These are phyloP conservation scores for Carpinus viminea DNA, from an alignment of 306 rosid species.

Conservation along the genomic window DNA sequence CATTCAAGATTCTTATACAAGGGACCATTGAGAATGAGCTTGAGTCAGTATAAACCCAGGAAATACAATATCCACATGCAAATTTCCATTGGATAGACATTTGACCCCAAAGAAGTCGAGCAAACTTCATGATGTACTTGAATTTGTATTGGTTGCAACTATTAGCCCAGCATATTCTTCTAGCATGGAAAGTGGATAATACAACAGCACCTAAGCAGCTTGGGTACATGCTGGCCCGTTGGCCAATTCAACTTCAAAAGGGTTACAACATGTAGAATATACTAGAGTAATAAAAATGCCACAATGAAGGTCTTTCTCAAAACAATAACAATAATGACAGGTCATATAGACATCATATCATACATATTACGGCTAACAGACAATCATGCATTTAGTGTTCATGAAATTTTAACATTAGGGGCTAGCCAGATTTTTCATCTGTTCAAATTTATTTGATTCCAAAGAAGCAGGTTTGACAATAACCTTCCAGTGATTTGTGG, in stretches of 20 bases:
- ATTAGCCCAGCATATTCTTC: not conserved
- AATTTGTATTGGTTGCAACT: not conserved
- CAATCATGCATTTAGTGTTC: not conserved
- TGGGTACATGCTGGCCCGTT: not conserved
- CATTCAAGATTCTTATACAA: not conserved
- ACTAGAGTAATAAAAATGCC: not conserved
- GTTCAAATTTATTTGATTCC: not conserved
- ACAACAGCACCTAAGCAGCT: not conserved
- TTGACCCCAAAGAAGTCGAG: not conserved
- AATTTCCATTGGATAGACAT: not conserved
- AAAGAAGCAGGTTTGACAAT: no score
- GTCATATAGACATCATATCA: not conserved
- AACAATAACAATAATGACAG: not conserved
- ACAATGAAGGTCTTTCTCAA: not conserved
- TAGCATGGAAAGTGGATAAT: not conserved
- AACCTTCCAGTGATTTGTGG: no score
- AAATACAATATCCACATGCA: not conserved
- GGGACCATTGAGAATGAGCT: not conserved
- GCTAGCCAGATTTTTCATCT: not conserved
- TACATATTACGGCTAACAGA: not conserved
- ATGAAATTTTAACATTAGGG: not conserved
- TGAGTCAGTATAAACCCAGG: not conserved
- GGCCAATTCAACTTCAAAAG: not conserved
- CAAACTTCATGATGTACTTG: constrained; percentile 2
- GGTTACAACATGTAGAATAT: not conserved